Evolutionary conservation across 805 yeast species (phyloP).

Genomic region (Starmerella stellata): DNA sequence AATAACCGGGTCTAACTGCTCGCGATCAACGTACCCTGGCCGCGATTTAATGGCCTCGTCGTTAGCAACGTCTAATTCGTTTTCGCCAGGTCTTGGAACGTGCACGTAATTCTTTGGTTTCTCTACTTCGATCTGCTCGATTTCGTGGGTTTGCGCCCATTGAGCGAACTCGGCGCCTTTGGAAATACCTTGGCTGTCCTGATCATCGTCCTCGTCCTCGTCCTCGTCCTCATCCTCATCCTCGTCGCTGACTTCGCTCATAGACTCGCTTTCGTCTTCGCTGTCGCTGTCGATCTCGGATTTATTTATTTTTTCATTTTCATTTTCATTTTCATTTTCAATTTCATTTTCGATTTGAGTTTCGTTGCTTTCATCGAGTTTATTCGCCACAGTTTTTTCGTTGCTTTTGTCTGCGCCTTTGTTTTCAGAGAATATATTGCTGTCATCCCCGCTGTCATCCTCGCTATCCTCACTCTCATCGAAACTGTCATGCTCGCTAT

Average conservation of each 20-base stretch:
- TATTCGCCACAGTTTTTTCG: not conserved
- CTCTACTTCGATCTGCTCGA: constrained; percentile 34
- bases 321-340: too few species aligned
- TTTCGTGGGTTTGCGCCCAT: constrained; percentile 65
- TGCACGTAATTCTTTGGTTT: constrained; percentile 32
- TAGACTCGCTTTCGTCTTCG: constrained; percentile 23
- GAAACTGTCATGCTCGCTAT: not conserved
- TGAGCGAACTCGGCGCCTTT: constrained; percentile 54
- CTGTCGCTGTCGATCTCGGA: not conserved
- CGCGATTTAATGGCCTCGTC: constrained; percentile 34
- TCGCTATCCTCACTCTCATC: not conserved
- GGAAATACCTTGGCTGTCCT: constrained; percentile 19
- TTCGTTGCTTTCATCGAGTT: not conserved
- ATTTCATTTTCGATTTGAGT: not conserved
- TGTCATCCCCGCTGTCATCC: not conserved
- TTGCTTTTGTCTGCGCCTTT: not conserved
- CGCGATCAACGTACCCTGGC: constrained; percentile 22
- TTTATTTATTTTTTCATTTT: too few species aligned
- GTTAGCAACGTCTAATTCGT: constrained; percentile 58
- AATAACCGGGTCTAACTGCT: constrained; percentile 39
- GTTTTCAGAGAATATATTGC: too few species aligned
- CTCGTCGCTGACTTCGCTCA: constrained; percentile 24
- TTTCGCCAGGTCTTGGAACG: constrained; percentile 51
- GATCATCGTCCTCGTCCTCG: constrained; percentile 19
- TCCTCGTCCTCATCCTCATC: constrained; percentile 15